Base-by-base conservation (phyloP, 2,329 filamentous ascomycete species). In the Clarireedia sp. region DNA sequence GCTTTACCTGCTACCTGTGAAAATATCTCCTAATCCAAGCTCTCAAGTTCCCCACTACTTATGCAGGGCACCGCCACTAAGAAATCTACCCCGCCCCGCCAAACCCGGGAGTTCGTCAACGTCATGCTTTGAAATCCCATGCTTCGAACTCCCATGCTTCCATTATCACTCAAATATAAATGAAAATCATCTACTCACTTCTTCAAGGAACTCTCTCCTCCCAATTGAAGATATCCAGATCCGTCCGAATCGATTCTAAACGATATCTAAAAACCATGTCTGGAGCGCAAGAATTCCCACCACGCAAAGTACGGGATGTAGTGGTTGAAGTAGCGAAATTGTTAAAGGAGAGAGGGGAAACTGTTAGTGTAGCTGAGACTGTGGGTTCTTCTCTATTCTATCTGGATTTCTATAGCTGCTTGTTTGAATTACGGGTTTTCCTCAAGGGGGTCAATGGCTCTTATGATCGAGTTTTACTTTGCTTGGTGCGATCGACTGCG, bases 351-450 rank as follows among this genome's bases (percentile, higher is more conserved):
- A 75, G 75, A 54, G 74, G 76, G 57, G 78, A 83, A 64, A 82
- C 75, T 36, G 73, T 85, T 60, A 78, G 76, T 56, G 77, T 85
- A 38, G 82, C 79, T 52, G 82, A 85, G 67, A 85, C 82, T 19
- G 77, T 78, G 70, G 48, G 66, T 63, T 37, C 3, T 43, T 17
- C 40, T 43, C 7, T n/a, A 8, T 21, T n/a, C 40, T 21, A 43
- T 40, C 3, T 40, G 40, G 40, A 21, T 21, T 19, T n/a, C 5
- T 1, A 40, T 43, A 12, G n/a, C 10, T 44, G n/a, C 7, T 17
- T 43, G 24, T 17, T 44, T 33, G 44, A 2, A 26, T 47, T 17
- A 6, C 14, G n/a, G n/a, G n/a, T 10, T 29, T 29, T 29, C 26
- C 26, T 29, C 9, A 7, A 26, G n/a, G 5, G 5, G 12, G 17